Conservation (phyloP, 805 yeast genomes). For the Starmera caribaea region DNA sequence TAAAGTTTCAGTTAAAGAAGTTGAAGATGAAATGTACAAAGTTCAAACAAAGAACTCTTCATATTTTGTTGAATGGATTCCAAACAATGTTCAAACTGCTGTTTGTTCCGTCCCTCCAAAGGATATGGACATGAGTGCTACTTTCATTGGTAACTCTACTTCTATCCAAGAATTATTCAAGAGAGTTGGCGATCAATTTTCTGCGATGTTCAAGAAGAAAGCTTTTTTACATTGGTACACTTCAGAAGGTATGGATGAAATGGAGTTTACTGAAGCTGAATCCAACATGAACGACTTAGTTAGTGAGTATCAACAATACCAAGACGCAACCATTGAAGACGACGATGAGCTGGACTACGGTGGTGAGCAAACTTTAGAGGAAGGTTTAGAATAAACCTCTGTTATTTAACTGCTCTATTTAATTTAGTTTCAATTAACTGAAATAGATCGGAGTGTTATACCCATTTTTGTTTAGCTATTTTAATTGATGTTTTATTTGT, state of each 20-base stretch:
- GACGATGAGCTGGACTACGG: constrained; percentile 37
- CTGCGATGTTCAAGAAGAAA: constrained; percentile 96
- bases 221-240: constrained; percentile 99
- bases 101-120: constrained; percentile 91
- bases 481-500: no score
- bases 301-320: constrained; percentile 94
- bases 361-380: constrained; percentile 21
- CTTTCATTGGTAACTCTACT: constrained; percentile 94
- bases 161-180: constrained; percentile 98
- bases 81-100: constrained; percentile 98
- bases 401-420: no score
- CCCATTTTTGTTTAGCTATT: no score
- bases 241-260: constrained; percentile 99
- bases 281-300: constrained; percentile 96
- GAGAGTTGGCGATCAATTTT: constrained; percentile 93
- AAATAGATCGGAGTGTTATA: no score
- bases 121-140: constrained; percentile 86
- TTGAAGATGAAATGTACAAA: constrained; percentile 88
- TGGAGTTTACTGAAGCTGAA: constrained; percentile 97
- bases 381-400: constrained; percentile 17
- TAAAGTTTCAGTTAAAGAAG: constrained; percentile 96
- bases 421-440: no score
- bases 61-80: constrained; percentile 99
- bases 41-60: constrained; percentile 92
- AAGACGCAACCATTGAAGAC: constrained; percentile 82